phyloP scores from a whole-genome alignment of 148 eudicot genomes.

The Chenopodium album region DNA sequence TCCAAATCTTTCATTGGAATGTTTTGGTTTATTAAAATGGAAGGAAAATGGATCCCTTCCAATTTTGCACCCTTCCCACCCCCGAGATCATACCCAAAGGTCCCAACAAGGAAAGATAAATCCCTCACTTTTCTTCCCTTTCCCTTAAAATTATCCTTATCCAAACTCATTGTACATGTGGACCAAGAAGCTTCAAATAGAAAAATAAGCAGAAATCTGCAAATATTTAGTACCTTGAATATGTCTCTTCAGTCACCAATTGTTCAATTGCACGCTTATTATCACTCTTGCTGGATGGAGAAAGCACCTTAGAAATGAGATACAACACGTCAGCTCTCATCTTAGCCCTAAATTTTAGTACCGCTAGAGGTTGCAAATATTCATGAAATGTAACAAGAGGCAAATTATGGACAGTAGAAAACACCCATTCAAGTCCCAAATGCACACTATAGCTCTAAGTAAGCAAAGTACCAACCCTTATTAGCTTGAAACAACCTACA shows the following conservation, averaged over 20 bases:
- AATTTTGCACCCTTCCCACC: not conserved
- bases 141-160: not conserved
- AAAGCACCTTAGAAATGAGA: slow-evolving; percentile 28
- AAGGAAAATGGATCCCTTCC: not conserved
- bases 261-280: slow-evolving; percentile 56
- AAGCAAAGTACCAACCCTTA: not conserved
- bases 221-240: slow-evolving; percentile 58
- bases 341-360: not conserved
- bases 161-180: not conserved
- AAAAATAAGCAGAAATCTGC: not conserved
- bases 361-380: not conserved
- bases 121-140: not conserved
- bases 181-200: not conserved
- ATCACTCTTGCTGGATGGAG: slow-evolving; percentile 42
- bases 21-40: not conserved
- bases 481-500: not conserved
- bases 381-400: not conserved
- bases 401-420: not conserved
- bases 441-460: not conserved
- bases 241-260: slow-evolving; percentile 65
- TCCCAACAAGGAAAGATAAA: not conserved
- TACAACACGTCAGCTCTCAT: slow-evolving; percentile 14
- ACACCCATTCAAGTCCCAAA: not conserved
- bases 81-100: not conserved
- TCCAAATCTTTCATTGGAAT: not conserved